Evolutionary conservation across 306 rosid genomes (phyloP).

Genomic region (Gleditsia sinensis): DNA sequence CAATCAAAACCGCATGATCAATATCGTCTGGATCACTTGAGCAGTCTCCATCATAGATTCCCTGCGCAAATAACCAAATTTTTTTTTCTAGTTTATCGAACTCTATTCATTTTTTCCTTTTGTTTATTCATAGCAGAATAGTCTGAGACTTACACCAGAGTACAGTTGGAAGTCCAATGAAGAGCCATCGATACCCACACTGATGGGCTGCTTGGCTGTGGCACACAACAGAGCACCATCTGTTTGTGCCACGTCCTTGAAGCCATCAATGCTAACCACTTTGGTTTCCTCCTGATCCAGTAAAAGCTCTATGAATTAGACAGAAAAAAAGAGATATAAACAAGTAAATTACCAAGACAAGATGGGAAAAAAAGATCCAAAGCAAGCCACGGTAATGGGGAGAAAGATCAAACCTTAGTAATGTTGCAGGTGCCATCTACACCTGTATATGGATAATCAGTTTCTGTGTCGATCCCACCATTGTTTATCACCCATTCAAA

Average conservation of each 20-base stretch:
- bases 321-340: background rate
- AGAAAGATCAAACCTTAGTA: conserved; percentile 49
- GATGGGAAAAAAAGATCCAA: background rate
- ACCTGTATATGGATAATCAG: conserved; percentile 63
- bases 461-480: conserved; percentile 76
- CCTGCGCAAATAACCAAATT: conserved; percentile 46
- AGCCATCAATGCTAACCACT: conserved; percentile 63
- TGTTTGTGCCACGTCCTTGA: conserved; percentile 59
- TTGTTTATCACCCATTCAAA: conserved; percentile 77
- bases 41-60: conserved; percentile 81
- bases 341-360: too few relatives aligned
- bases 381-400: background rate
- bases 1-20: conserved; percentile 73
- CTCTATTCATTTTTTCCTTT: background rate
- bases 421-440: conserved; percentile 56
- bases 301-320: background rate
- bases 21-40: conserved; percentile 67
- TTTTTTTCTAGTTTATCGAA: background rate
- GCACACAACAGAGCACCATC: conserved; percentile 64
- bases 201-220: conserved; percentile 64
- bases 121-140: background rate
- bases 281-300: conserved; percentile 60
- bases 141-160: conserved; percentile 56
- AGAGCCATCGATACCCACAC: conserved; percentile 72
- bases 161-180: conserved; percentile 71